A percentile compares a stretch with the other conserved stretches of the same genome.
Conservation (phyloP, 192 early-diverging fungal species). For the Funneliformis geosporum region DNA sequence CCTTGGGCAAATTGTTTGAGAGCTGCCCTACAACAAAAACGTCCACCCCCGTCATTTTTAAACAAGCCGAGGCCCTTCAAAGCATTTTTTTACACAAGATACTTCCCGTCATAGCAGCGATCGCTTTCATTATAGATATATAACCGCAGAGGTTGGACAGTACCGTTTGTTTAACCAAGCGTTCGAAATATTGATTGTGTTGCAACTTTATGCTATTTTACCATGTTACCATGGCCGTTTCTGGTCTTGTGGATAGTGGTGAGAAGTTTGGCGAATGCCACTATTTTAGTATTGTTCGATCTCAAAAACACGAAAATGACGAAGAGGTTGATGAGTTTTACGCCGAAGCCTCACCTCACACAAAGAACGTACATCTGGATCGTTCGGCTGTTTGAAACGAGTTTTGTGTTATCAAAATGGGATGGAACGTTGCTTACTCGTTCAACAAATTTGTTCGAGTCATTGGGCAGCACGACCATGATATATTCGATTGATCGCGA, state of each 20-base stretch:
- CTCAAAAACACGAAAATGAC: conserved; percentile 91
- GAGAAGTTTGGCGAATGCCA: conserved; percentile 83
- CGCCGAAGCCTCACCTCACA: conserved; percentile 91
- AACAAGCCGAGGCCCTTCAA: conserved; percentile 60
- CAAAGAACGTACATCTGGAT: conserved; percentile 81
- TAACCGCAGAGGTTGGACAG: conserved; percentile 42
- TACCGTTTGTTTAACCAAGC: conserved; percentile 39
- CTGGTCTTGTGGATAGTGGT: conserved; percentile 72
- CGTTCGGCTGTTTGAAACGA: conserved; percentile 62
- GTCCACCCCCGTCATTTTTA: conserved; percentile 68
- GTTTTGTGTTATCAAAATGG: conserved; percentile 64
- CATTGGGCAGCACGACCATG: conserved; percentile 88
- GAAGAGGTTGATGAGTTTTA: conserved; percentile 98
- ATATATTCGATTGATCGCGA: conserved; percentile 95
- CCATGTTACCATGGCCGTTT: conserved; percentile 62
- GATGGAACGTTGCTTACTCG: conserved; percentile 76
- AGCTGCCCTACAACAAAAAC: conserved; percentile 56
- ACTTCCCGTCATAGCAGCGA: conserved; percentile 57
- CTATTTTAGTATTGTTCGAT: conserved; percentile 84
- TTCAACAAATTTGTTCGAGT: conserved; percentile 87
- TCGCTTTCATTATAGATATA: conserved; percentile 60
- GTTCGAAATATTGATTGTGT: conserved; percentile 58
- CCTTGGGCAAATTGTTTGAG: conserved; percentile 64
- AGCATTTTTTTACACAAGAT: conserved; percentile 53
- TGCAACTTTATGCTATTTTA: conserved; percentile 64